Evolutionary conservation across 1,284 basidiomycete species (phyloP).

Genomic region (Mixia osmundae): DNA sequence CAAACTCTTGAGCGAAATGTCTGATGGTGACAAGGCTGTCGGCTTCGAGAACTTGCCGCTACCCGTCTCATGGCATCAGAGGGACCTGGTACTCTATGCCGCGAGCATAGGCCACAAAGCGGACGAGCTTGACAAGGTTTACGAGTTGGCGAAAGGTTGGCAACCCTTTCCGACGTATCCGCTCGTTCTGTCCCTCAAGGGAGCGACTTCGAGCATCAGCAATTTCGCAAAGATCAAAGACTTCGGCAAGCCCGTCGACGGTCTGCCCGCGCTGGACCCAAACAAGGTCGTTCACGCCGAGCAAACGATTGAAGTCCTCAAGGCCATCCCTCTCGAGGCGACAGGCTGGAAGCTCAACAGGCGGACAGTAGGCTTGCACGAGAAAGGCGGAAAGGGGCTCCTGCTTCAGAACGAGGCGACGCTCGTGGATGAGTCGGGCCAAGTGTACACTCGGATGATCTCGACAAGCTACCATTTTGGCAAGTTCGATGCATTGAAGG

Average conservation of each 20-base stretch:
- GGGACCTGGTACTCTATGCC: constrained; percentile 21
- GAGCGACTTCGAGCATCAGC: constrained; percentile 16
- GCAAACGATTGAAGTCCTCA: constrained; percentile 21
- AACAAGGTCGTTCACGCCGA: constrained; percentile 24
- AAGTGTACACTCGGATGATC: constrained; percentile 44
- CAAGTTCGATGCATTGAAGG: constrained; percentile 29
- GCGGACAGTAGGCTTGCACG: constrained; percentile 38
- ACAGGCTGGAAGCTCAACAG: constrained; percentile 39
- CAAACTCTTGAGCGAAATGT: too few species aligned
- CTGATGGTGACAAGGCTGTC: constrained; percentile 16
- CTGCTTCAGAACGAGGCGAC: constrained; percentile 39
- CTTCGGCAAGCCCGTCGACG: constrained; percentile 11
- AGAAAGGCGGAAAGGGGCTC: constrained; percentile 66
- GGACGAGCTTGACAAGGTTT: constrained; percentile 21
- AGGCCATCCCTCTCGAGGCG: constrained; percentile 19
- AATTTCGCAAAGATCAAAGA: constrained; percentile 21
- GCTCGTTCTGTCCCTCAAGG: constrained; percentile 20
- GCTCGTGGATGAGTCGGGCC: constrained; percentile 38
- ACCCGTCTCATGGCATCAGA: constrained; percentile 21
- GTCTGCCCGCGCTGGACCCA: constrained; percentile 18
- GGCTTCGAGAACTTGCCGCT: constrained; percentile 18
- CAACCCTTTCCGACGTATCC: constrained; percentile 23
- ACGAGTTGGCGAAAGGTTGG: constrained; percentile 19
- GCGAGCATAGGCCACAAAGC: constrained; percentile 18
- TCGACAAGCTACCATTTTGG: constrained; percentile 28